Conservation (phyloP, 768 basidiomycete genomes). For the Serendipita vermifera region DNA sequence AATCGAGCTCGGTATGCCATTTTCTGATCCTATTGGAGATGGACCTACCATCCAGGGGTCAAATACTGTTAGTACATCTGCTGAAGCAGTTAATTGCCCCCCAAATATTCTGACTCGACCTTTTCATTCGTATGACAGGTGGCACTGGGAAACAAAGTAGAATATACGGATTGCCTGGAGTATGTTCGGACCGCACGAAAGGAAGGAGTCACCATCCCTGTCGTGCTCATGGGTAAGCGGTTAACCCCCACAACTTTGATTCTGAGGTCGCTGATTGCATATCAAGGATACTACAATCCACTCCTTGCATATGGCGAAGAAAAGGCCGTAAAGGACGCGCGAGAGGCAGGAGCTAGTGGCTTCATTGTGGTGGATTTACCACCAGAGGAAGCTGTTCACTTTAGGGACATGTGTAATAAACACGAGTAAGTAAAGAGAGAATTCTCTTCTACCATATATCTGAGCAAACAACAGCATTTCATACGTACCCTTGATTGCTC, state of each 20-base stretch:
- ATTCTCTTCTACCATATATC: not conserved
- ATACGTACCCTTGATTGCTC: slow-evolving; percentile 90
- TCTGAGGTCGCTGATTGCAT: slow-evolving; percentile 2
- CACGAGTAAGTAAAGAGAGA: slow-evolving; percentile 45
- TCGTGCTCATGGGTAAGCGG: slow-evolving; percentile 80
- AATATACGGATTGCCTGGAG: slow-evolving; percentile 60
- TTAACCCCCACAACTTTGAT: not conserved
- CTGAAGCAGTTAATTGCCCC: slow-evolving; percentile 4
- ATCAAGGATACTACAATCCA: slow-evolving; percentile 91
- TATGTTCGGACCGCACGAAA: slow-evolving; percentile 64
- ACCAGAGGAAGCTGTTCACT: slow-evolving; percentile 86
- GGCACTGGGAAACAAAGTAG: slow-evolving; percentile 67
- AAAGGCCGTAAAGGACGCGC: slow-evolving; percentile 80
- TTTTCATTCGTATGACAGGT: slow-evolving; percentile 37
- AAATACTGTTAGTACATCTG: slow-evolving; percentile 57
- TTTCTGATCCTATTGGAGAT: slow-evolving; percentile 94
- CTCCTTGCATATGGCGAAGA: slow-evolving; percentile 92
- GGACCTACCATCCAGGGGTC: slow-evolving; percentile 86
- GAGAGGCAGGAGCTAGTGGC: slow-evolving; percentile 85
- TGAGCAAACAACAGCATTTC: slow-evolving; percentile 47
- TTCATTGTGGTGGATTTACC: slow-evolving; percentile 97
- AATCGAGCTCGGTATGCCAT: slow-evolving; percentile 90
- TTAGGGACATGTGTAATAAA: slow-evolving; percentile 75
- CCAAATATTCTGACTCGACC: not conserved
- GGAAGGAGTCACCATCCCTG: slow-evolving; percentile 72